Conservation (phyloP, 192 early-diverging fungal genomes). For the Rhizophagus prolifer region DNA sequence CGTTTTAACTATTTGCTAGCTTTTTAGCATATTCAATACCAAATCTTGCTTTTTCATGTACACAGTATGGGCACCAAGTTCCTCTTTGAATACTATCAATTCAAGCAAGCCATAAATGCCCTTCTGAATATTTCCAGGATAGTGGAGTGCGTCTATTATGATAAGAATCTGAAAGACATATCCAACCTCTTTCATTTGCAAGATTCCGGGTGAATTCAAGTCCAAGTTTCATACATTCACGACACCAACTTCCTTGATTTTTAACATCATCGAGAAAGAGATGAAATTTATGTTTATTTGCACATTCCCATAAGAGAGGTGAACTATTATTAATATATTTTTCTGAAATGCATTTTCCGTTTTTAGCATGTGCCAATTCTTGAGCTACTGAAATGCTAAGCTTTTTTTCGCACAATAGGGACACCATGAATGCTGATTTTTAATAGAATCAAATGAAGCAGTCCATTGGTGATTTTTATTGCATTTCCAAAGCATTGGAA, state of each 20-base stretch:
- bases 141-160: constrained; percentile 15
- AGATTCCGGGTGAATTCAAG: constrained; percentile 7
- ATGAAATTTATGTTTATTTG: constrained; percentile 13
- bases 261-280: not conserved
- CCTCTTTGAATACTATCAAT: too few species aligned
- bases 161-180: not conserved
- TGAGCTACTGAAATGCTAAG: constrained; percentile 7
- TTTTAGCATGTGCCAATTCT: constrained; percentile 1
- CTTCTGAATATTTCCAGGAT: constrained; percentile 15
- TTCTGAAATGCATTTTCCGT: too few species aligned
- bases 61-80: constrained; percentile 9
- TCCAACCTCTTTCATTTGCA: not conserved
- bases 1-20: constrained; percentile 4
- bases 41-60: constrained; percentile 6
- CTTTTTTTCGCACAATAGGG: not conserved
- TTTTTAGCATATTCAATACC: constrained; percentile 17
- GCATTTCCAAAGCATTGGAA: not conserved
- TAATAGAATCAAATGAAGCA: not conserved
- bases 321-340: too few species aligned
- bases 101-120: not conserved
- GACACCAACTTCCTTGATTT: not conserved
- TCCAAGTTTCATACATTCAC: constrained; percentile 4
- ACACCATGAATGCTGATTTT: not conserved
- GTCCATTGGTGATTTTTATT: not conserved
- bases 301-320: too few species aligned